These are phyloP conservation scores for Mycena vitilis DNA, from an alignment of 768 basidiomycete species.

Conservation along the genomic window DNA sequence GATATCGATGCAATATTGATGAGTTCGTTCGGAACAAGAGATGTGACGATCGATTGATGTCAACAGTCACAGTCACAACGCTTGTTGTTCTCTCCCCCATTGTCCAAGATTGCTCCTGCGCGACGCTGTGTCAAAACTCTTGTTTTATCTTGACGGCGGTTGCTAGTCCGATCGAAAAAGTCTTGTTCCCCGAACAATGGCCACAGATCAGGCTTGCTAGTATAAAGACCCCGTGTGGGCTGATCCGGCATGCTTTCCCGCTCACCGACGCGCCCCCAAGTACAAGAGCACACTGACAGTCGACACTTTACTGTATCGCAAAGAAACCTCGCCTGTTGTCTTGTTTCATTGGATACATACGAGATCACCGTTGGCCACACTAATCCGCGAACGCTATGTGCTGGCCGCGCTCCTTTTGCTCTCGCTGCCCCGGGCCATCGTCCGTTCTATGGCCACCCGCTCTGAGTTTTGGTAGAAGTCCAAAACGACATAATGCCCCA, in stretches of 20 bases:
- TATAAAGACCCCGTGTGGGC: background rate
- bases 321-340: background rate
- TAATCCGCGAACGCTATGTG: slow-evolving; percentile 4
- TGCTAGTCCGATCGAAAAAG: background rate
- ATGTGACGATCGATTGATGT: too few relatives aligned
- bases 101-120: slow-evolving; percentile 1
- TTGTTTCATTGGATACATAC: too few relatives aligned
- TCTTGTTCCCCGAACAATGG: slow-evolving; percentile 26
- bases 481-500: background rate
- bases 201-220: background rate
- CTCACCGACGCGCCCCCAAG: background rate
- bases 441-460: slow-evolving; percentile 19
- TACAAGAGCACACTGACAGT: background rate
- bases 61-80: too few relatives aligned
- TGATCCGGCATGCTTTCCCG: background rate
- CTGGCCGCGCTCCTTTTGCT: slow-evolving; percentile 19
- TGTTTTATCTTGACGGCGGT: slow-evolving; percentile 8
- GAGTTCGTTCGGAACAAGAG: too few relatives aligned
- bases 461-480: slow-evolving; percentile 10
- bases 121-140: slow-evolving; percentile 7
- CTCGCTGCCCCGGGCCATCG: slow-evolving; percentile 12
- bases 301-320: background rate
- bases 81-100: slow-evolving; percentile 22
- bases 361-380: background rate
- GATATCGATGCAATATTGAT: too few relatives aligned